phyloP scores from a whole-genome alignment of 495 filamentous ascomycete species.

The Penicillium odoratum region DNA sequence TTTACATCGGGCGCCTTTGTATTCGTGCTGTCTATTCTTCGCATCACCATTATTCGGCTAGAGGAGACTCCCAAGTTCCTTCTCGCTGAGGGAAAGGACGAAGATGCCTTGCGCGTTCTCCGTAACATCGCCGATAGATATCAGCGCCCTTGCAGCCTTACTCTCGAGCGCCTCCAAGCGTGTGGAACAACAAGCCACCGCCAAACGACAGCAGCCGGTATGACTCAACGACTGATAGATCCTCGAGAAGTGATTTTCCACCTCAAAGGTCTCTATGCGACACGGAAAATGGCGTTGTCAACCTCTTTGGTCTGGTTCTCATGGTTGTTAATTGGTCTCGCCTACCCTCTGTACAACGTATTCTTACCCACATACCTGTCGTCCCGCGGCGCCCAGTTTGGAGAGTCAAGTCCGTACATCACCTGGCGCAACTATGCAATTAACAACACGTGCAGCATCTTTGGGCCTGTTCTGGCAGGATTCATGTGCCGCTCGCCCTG shows the following conservation, averaged over 20 bases:
- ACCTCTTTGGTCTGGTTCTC: constrained; percentile 67
- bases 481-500: constrained; percentile 58
- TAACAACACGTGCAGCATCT: constrained; percentile 63
- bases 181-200: constrained; percentile 19
- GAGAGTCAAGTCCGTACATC: constrained; percentile 48
- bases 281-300: constrained; percentile 57
- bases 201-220: constrained; percentile 34
- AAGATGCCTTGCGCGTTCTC: constrained; percentile 58
- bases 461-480: constrained; percentile 64
- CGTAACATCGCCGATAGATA: constrained; percentile 62
- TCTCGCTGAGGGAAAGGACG: constrained; percentile 62
- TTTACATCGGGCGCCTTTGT: constrained; percentile 65
- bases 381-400: constrained; percentile 46
- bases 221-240: constrained; percentile 41
- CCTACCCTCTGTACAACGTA: constrained; percentile 69
- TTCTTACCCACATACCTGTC: constrained; percentile 58
- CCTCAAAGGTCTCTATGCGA: constrained; percentile 63
- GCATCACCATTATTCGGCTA: constrained; percentile 66
- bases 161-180: constrained; percentile 52
- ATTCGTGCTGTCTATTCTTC: constrained; percentile 62
- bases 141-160: constrained; percentile 62
- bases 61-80: constrained; percentile 75
- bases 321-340: constrained; percentile 69
- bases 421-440: constrained; percentile 74
- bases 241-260: constrained; percentile 54